Conservation (phyloP, 169 alveolate genomes). For the Theileria annulata region DNA sequence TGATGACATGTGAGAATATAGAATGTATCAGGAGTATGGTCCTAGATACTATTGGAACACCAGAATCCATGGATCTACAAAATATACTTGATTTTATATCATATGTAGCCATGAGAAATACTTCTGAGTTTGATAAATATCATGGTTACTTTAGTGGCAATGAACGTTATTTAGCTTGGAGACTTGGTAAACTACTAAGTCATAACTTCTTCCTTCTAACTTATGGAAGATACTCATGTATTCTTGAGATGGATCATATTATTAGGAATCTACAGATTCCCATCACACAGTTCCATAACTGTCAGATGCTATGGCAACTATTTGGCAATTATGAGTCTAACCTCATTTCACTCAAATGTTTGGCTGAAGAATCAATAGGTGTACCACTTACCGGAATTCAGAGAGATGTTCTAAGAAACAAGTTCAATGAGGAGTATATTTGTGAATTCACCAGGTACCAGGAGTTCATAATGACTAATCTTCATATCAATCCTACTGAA, state of each 20-base stretch:
- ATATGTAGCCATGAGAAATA: neutral
- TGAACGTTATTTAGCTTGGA: neutral
- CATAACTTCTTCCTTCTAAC: slow-evolving; percentile 8
- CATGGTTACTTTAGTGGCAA: neutral
- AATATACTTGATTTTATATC: neutral
- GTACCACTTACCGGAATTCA: neutral
- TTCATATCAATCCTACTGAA: neutral
- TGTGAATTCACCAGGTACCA: neutral
- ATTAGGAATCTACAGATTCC: neutral
- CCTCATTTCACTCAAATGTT: neutral
- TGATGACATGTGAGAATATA: neutral
- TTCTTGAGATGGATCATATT: neutral
- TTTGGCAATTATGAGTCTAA: neutral
- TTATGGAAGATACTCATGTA: neutral
- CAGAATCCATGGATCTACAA: slow-evolving; percentile 4
- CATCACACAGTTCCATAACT: neutral
- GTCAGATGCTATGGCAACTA: neutral
- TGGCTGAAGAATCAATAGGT: neutral
- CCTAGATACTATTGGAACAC: neutral
- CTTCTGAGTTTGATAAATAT: neutral
- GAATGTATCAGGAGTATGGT: neutral
- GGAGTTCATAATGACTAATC: neutral
- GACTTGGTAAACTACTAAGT: neutral
- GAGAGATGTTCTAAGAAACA: neutral
- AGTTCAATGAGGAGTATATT: neutral